Conservation (phyloP, 2,329 filamentous ascomycete genomes). For the Calonectria fujianensis region DNA sequence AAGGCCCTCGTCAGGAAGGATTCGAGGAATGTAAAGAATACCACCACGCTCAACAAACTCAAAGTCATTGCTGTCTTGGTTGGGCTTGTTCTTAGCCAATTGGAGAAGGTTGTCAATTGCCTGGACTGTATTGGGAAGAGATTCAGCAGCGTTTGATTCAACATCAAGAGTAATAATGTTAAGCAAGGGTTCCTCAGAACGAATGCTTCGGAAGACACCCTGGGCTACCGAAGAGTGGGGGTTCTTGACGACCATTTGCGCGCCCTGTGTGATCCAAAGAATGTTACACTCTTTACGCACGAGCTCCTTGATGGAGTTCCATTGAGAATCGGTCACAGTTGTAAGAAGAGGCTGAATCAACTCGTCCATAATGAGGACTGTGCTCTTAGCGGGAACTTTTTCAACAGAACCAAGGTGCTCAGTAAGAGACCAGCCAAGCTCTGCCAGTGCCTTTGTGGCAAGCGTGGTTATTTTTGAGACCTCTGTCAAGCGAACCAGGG, state of each 20-base stretch:
- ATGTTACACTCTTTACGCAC: slow-evolving; percentile 35
- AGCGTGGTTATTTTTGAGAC: neutral
- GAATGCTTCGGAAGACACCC: slow-evolving; percentile 38
- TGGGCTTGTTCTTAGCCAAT: slow-evolving; percentile 12
- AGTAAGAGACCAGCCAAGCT: neutral
- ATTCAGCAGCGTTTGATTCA: slow-evolving; percentile 18
- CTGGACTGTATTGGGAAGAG: neutral
- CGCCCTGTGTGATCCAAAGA: slow-evolving; percentile 40
- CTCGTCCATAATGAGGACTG: slow-evolving; percentile 34
- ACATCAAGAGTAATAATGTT: slow-evolving; percentile 37
- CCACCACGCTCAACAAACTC: slow-evolving; percentile 37
- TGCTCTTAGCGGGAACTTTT: slow-evolving; percentile 8
- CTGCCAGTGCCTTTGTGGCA: neutral
- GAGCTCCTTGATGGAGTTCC: slow-evolving; percentile 25
- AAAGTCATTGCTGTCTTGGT: slow-evolving; percentile 29
- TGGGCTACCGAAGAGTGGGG: slow-evolving; percentile 29
- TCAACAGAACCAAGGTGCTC: slow-evolving; percentile 1
- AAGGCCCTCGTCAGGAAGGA: slow-evolving; percentile 32
- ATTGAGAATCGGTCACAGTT: slow-evolving; percentile 22
- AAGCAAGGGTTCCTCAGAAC: slow-evolving; percentile 32
- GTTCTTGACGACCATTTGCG: slow-evolving; percentile 33
- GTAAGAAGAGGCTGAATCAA: slow-evolving; percentile 26
- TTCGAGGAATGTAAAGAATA: slow-evolving; percentile 31
- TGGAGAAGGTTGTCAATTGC: slow-evolving; percentile 29
- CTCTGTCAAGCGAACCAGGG: neutral